Evolutionary conservation across 2,329 filamentous ascomycete genomes (phyloP), one percentile per base, ranked within the genome.

Genomic region (Aureobasidium sp.): DNA sequence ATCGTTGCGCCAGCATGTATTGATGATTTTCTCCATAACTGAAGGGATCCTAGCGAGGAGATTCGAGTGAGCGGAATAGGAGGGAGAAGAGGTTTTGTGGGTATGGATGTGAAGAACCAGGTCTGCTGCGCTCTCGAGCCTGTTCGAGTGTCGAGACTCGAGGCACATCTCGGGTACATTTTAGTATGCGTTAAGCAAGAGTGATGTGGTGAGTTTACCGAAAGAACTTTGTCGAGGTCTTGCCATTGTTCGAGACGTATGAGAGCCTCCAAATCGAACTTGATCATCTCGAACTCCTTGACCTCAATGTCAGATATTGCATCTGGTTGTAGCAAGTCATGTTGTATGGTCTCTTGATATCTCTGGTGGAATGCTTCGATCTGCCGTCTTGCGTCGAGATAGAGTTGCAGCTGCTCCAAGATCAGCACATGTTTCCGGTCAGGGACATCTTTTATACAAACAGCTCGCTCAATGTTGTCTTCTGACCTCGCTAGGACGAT

Each of bases 211-310:
- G 69, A 50, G 58, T 70, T 71, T 67, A 70, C 75, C 19, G 80
- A 74, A 24, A 94, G 80, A 8, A 91, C 82, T 17, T 76, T 72
- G 5, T 79, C 76, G 1, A 95, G 75, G 40, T 83, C 79, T 47
- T 88, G 82, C 87, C 87, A 94, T 22, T 81, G 78, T 63, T 85
- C 82, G 5, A 94, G 76, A 35, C 78, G 79, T 42, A 89, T 75
- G 0, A 87, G 84, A 2, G 85, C 87, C 75, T 96, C 91, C 64
- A 96, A 89, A 66, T 94, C 88, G 66, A 92, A 89, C 0, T 88
- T 84, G 8, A 90, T 76, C 19, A 96, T 74, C 2, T 85, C 82
- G 6, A 85, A 80, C 39, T 88, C 76, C 68, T 91, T 92, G 1
- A 75, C 73, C 7, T 77, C 68, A 17, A 90, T 75, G 68, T 74